A percentile compares a stretch with the other conserved stretches of the same genome.
These are phyloP conservation scores for Beverwykella pulmonaria DNA, from an alignment of 495 filamentous ascomycete genomes.

Conservation along the genomic window DNA sequence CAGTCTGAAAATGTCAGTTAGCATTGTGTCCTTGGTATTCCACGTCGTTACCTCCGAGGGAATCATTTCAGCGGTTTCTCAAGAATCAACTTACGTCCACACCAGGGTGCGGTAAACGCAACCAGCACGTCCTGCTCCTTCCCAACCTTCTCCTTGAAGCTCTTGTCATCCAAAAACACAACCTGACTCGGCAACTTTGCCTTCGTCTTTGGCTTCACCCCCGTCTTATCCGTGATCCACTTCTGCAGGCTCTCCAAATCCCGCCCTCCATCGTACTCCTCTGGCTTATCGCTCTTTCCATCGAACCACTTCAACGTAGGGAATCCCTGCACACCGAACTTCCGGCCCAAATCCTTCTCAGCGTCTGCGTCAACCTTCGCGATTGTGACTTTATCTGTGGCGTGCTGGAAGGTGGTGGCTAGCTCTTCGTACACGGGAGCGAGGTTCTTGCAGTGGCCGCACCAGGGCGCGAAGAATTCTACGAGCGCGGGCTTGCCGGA, in stretches of 20 bases:
- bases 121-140: constrained; percentile 89
- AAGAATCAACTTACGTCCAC: constrained; percentile 80
- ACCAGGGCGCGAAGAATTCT: constrained; percentile 99
- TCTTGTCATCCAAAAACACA: constrained; percentile 74
- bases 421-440: constrained; percentile 95
- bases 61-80: too few relatives aligned
- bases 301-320: constrained; percentile 98
- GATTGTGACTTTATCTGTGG: constrained; percentile 81
- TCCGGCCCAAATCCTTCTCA: constrained; percentile 77
- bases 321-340: constrained; percentile 90
- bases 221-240: constrained; percentile 89
- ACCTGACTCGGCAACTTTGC: constrained; percentile 74
- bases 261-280: constrained; percentile 81
- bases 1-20: constrained; percentile 67
- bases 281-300: constrained; percentile 86
- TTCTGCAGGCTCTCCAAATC: constrained; percentile 81
- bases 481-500: constrained; percentile 95
- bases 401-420: constrained; percentile 68
- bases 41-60: background rate
- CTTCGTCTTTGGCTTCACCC: constrained; percentile 70
- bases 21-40: constrained; percentile 19
- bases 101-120: constrained; percentile 96
- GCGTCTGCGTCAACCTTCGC: constrained; percentile 95
- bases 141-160: constrained; percentile 78
- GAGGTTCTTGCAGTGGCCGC: constrained; percentile 97